These are phyloP conservation scores for Clathrospora elynae DNA, from an alignment of 2,329 filamentous ascomycete species.

Conservation along the genomic window DNA sequence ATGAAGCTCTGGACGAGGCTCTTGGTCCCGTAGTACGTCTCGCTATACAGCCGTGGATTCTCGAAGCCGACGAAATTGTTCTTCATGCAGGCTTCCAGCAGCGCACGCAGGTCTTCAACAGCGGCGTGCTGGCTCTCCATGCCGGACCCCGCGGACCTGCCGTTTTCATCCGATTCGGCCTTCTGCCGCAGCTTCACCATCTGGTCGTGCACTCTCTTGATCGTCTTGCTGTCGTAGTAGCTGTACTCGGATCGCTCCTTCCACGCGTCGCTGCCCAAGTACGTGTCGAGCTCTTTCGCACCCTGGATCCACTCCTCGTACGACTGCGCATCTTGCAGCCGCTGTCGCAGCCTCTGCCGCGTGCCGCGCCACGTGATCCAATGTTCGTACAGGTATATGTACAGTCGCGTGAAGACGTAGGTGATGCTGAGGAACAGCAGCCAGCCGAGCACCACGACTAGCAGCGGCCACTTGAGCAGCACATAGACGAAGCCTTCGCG, in stretches of 20 bases:
- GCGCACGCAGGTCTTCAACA: slow-evolving; percentile 74
- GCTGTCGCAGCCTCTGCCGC: slow-evolving; percentile 71
- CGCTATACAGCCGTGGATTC: slow-evolving; percentile 91
- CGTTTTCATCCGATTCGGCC: slow-evolving; percentile 62
- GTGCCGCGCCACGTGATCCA: slow-evolving; percentile 86
- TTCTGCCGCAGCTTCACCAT: slow-evolving; percentile 65
- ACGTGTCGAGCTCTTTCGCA: slow-evolving; percentile 77
- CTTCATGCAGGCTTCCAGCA: slow-evolving; percentile 92
- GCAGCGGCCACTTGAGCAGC: slow-evolving; percentile 88
- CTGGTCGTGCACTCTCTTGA: slow-evolving; percentile 76
- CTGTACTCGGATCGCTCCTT: slow-evolving; percentile 73
- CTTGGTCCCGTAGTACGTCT: slow-evolving; percentile 98
- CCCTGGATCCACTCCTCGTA: slow-evolving; percentile 85
- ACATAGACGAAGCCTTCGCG: slow-evolving; percentile 90
- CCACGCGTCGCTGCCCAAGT: slow-evolving; percentile 81
- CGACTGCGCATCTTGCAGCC: slow-evolving; percentile 71
- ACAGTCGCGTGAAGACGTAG: slow-evolving; percentile 82
- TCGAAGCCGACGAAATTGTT: slow-evolving; percentile 97
- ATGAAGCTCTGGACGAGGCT: slow-evolving; percentile 87
- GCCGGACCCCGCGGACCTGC: slow-evolving; percentile 34
- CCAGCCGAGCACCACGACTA: slow-evolving; percentile 81
- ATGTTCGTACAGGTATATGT: slow-evolving; percentile 92
- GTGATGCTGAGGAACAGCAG: slow-evolving; percentile 71
- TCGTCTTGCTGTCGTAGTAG: slow-evolving; percentile 87
- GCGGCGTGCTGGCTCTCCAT: slow-evolving; percentile 51